Conservation (phyloP, 2,329 filamentous ascomycete species). For the Chrysoporthe deuterocubensis region DNA sequence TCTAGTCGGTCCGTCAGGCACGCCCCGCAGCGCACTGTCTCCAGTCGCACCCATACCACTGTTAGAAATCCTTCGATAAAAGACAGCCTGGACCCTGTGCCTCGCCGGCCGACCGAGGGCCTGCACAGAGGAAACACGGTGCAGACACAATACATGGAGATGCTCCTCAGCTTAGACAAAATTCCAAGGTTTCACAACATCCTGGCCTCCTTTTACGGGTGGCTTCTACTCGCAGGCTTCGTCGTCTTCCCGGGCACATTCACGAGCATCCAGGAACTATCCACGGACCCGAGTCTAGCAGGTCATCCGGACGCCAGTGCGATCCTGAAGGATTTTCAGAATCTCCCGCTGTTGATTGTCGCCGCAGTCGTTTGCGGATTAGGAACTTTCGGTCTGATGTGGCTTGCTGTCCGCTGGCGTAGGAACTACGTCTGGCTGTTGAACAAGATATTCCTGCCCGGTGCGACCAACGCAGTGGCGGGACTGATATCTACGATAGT, state of each 20-base stretch:
- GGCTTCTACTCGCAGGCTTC: slow-evolving; percentile 57
- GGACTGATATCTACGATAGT: slow-evolving; percentile 55
- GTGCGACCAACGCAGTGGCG: slow-evolving; percentile 51
- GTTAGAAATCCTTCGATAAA: slow-evolving; percentile 3
- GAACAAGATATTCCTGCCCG: slow-evolving; percentile 53
- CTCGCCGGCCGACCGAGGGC: slow-evolving; percentile 16
- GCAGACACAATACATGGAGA: slow-evolving; percentile 45
- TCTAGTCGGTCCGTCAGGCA: not conserved
- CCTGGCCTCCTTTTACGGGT: slow-evolving; percentile 48
- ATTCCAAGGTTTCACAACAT: slow-evolving; percentile 50
- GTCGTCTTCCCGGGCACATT: slow-evolving; percentile 58
- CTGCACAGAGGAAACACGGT: slow-evolving; percentile 32
- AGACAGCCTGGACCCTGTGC: not conserved
- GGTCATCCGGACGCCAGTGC: slow-evolving; percentile 9
- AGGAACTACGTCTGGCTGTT: slow-evolving; percentile 59
- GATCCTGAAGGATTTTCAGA: slow-evolving; percentile 14
- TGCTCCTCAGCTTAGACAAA: slow-evolving; percentile 50
- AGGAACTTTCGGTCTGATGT: slow-evolving; percentile 45
- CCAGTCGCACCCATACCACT: slow-evolving; percentile 21
- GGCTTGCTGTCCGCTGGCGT: slow-evolving; percentile 48
- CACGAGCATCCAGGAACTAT: slow-evolving; percentile 39
- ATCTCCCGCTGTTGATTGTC: slow-evolving; percentile 46
- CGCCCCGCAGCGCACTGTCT: slow-evolving; percentile 6
- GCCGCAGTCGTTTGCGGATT: slow-evolving; percentile 48
- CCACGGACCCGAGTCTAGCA: slow-evolving; percentile 11